Evolutionary conservation across 495 filamentous ascomycete species (phyloP), one percentile per base, ranked within the genome.

Genomic region (Chaetomium cochliodes): DNA sequence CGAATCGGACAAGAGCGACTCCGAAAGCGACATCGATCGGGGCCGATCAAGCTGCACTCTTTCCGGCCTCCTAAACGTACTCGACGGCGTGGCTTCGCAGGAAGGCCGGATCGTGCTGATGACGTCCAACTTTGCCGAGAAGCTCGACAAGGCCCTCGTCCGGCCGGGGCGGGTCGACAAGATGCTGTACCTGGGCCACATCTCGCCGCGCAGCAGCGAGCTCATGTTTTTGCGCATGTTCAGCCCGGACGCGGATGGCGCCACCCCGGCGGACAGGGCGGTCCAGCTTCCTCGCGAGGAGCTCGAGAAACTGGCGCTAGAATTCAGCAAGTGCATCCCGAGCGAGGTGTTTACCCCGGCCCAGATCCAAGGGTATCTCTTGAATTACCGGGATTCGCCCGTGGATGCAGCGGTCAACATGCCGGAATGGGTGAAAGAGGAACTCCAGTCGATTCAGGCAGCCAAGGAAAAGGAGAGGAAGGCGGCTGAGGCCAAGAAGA

Each of bases 61-160:
- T 30, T 89, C 88, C 2, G 88, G 84, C 0, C 76, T 92, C 11
- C 73, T 92, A 5, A 91, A 91, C 62, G 88, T 88, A 12, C 81
- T 92, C 42, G 89, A 91, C 69, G 88, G 89, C 18, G 86, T 90
- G 9, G 85, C 87, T 4, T 86, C 86, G 0, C 84, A 82, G 42
- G 88, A 91, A 70, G 89, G 89, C 23, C 83, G 87, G 5, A 87
- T 91, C 56, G 81, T 91, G 5, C 82, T 91, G 46, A 90, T 92
- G 86, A 91, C 89, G 1, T 88, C 89, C 42, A 92, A 92, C 66
- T 82, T 86, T 58, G 80, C 83, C 6, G 84, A 89, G 8, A 82
- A 84, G 53, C 81, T 92, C 0, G 88, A 92, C 66, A 77, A 81
- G 49, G 88, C 89, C 1, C 78, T 92, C 2, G 79, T 89, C 13